A percentile compares a stretch with the other conserved stretches of the same genome.
Conservation (phyloP, 208 protist species). For the Wallacemonas sp. region DNA sequence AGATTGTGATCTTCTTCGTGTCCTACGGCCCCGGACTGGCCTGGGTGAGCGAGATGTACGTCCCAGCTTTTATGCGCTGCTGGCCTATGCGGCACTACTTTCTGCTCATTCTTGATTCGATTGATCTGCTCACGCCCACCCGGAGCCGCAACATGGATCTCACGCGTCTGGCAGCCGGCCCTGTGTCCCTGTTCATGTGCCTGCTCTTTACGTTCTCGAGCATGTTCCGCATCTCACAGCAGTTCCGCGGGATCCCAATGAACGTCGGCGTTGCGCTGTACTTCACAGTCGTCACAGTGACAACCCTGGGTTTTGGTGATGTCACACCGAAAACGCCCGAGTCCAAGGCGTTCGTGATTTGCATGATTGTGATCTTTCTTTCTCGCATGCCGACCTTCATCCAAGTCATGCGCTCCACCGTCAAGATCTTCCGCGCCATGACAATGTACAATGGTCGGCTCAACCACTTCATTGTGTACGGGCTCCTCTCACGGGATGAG, state of each 20-base stretch:
- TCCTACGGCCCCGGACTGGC: conserved; percentile 35
- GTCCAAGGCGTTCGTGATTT: conserved; percentile 63
- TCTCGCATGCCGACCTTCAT: conserved; percentile 87
- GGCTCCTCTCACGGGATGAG: conserved; percentile 67
- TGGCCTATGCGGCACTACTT: conserved; percentile 90
- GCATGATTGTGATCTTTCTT: conserved; percentile 85
- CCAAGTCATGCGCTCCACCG: conserved; percentile 56
- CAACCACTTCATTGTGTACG: conserved; percentile 86
- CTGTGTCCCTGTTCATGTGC: conserved; percentile 75
- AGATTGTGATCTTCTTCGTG: conserved; percentile 75
- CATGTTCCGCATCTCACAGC: conserved; percentile 76
- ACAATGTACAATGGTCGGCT: conserved; percentile 64
- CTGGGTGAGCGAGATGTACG: conserved; percentile 83
- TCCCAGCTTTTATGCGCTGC: conserved; percentile 84
- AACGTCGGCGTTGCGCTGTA: conserved; percentile 72
- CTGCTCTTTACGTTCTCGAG: conserved; percentile 71
- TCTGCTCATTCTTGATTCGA: conserved; percentile 80
- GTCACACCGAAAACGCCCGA: conserved; percentile 63
- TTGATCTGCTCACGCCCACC: conserved; percentile 56
- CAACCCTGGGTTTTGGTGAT: conserved; percentile 86
- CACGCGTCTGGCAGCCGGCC: conserved; percentile 59
- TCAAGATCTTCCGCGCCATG: conserved; percentile 64
- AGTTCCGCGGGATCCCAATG: conserved; percentile 61
- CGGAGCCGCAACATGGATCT: conserved; percentile 71
- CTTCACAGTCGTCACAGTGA: conserved; percentile 78